Conservation (phyloP, 75 land plant genomes). For the Pinus taeda region DNA sequence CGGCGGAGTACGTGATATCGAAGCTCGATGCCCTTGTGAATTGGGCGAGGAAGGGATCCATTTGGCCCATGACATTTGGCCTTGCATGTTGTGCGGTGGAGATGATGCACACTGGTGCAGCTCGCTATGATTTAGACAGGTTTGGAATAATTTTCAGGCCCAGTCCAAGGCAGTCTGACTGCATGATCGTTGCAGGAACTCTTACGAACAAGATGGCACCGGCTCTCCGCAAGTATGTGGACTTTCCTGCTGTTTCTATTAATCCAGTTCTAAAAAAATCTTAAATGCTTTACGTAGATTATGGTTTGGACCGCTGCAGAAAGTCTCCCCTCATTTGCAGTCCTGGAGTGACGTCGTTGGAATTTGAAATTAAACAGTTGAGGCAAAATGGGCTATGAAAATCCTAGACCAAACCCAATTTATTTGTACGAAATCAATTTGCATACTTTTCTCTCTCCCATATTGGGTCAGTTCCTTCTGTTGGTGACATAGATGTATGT, state of each 20-base stretch:
- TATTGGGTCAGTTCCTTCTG: too few species aligned
- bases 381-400: too few species aligned
- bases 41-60: conserved; percentile 94
- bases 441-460: too few species aligned
- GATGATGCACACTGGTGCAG: conserved; percentile 99
- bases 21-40: conserved; percentile 92
- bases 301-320: too few species aligned
- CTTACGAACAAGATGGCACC: conserved; percentile 99
- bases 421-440: too few species aligned
- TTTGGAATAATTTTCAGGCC: conserved; percentile 97
- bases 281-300: too few species aligned
- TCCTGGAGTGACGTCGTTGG: too few species aligned
- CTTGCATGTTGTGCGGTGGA: conserved; percentile 99
- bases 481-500: too few species aligned
- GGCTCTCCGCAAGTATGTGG: conserved; percentile 82
- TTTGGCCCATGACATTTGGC: conserved; percentile 99
- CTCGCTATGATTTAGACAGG: conserved; percentile 90
- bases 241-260: neutral
- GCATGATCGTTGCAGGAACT: conserved; percentile 99
- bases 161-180: conserved; percentile 95
- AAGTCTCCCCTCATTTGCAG: too few species aligned
- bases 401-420: too few species aligned
- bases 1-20: conserved; percentile 89
- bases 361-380: too few species aligned
- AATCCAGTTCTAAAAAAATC: too few species aligned